These are phyloP conservation scores for Nitzschia putrida DNA, from an alignment of 108 stramenopile genomes.

Conservation along the genomic window DNA sequence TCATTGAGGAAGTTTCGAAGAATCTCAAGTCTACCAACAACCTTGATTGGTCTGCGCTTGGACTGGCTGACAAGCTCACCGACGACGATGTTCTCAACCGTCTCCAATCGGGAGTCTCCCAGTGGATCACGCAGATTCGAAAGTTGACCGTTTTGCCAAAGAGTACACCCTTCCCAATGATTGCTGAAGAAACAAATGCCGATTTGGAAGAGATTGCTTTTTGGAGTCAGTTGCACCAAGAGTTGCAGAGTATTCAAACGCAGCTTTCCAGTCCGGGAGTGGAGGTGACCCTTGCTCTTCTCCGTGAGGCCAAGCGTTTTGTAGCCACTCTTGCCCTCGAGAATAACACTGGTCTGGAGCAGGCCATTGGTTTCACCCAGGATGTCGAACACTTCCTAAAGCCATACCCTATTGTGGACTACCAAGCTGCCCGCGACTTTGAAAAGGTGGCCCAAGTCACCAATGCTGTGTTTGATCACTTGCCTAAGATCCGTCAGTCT, in stretches of 20 bases:
- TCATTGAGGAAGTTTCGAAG: slow-evolving; percentile 32
- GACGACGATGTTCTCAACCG: slow-evolving; percentile 81
- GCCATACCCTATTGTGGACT: slow-evolving; percentile 69
- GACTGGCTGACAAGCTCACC: slow-evolving; percentile 41
- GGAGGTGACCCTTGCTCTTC: slow-evolving; percentile 63
- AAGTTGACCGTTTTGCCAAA: slow-evolving; percentile 70
- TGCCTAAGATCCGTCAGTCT: slow-evolving; percentile 81
- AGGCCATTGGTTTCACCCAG: slow-evolving; percentile 56
- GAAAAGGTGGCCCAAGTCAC: slow-evolving; percentile 55
- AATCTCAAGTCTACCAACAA: slow-evolving; percentile 24
- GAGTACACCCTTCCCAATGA: slow-evolving; percentile 65
- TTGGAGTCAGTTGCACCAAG: slow-evolving; percentile 72
- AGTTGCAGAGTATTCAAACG: slow-evolving; percentile 55
- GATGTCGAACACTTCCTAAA: slow-evolving; percentile 87
- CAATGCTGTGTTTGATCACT: slow-evolving; percentile 74
- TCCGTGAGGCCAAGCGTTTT: slow-evolving; percentile 81
- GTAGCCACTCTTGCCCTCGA: slow-evolving; percentile 91
- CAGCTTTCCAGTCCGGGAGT: slow-evolving; percentile 65
- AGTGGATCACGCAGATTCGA: slow-evolving; percentile 81
- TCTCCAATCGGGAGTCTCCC: slow-evolving; percentile 64
- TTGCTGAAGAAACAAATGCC: slow-evolving; percentile 49
- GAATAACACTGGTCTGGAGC: slow-evolving; percentile 85
- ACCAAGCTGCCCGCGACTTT: slow-evolving; percentile 79
- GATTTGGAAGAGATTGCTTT: slow-evolving; percentile 84
- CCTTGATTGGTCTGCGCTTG: slow-evolving; percentile 65